Conservation (phyloP, 805 yeast genomes). For the Lachancea sp. region DNA sequence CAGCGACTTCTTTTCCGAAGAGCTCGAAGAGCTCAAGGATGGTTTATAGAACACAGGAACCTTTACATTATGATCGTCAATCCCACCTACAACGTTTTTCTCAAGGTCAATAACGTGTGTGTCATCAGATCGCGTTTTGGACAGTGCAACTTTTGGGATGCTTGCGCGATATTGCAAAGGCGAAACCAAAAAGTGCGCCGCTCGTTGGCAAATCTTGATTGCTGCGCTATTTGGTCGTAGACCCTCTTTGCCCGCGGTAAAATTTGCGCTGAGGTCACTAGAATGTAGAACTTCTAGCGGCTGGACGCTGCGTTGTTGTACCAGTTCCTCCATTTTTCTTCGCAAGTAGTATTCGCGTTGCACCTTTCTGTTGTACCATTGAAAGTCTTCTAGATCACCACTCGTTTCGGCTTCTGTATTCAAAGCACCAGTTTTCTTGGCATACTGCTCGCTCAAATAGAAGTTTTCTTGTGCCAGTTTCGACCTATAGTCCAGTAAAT, state of each 20-base stretch:
- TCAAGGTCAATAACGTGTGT: conserved; percentile 13
- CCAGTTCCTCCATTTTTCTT: conserved; percentile 20
- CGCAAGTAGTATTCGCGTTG: conserved; percentile 31
- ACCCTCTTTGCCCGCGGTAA: conserved; percentile 15
- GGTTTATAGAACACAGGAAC: not conserved
- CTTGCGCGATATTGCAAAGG: not conserved
- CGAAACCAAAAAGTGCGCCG: not conserved
- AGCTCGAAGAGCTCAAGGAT: not conserved
- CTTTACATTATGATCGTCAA: conserved; percentile 1
- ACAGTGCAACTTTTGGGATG: not conserved
- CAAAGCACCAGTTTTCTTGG: conserved; percentile 9
- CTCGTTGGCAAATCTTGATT: not conserved
- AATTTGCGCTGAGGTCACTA: conserved; percentile 14
- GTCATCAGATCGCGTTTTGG: not conserved
- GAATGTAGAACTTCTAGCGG: conserved; percentile 18
- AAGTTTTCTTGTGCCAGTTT: conserved; percentile 19
- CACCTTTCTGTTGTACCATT: conserved; percentile 31
- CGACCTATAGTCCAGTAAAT: conserved; percentile 13
- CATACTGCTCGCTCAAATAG: conserved; percentile 19
- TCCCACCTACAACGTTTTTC: conserved; percentile 7
- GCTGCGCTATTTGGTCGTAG: not conserved
- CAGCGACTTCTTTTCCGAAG: not conserved
- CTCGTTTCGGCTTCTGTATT: not conserved
- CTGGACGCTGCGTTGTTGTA: conserved; percentile 15
- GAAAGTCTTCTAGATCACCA: conserved; percentile 27